Percentiles rank a stretch among this genome's conserved stretches.
These are phyloP conservation scores for Musa acuminata DNA, from an alignment of 176 grass and related monocot species.

Conservation along the genomic window DNA sequence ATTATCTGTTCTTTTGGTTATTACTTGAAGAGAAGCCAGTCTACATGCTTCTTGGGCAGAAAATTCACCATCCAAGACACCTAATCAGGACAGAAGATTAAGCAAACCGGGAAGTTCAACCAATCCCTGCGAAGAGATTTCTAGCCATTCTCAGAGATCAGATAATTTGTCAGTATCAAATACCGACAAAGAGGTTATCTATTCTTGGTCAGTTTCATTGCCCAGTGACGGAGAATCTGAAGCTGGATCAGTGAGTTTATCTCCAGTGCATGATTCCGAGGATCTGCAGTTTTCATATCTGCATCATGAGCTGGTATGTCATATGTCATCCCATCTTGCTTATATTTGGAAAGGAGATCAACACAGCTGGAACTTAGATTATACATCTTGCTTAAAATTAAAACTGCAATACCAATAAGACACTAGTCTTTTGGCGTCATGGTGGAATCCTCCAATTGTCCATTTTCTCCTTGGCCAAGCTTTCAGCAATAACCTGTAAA, in stretches of 20 bases:
- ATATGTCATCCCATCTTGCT: neutral
- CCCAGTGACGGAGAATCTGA: constrained; percentile 18
- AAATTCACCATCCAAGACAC: neutral
- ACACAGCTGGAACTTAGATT: too few species aligned
- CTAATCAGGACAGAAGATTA: constrained; percentile 2
- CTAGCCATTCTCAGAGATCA: constrained; percentile 22
- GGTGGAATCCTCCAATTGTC: too few species aligned
- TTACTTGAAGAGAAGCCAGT: constrained; percentile 15
- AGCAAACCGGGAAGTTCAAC: constrained; percentile 20
- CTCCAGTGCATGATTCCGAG: constrained; percentile 2
- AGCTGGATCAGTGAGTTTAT: constrained; percentile 11
- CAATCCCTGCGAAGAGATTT: constrained; percentile 26
- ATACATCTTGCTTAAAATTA: too few species aligned
- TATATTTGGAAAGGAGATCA: neutral
- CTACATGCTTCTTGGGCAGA: neutral
- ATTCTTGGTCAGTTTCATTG: constrained; percentile 22
- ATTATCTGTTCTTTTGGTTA: neutral
- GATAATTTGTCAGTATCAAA: constrained; percentile 18
- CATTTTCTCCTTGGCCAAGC: too few species aligned
- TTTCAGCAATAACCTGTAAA: too few species aligned
- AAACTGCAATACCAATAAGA: too few species aligned
- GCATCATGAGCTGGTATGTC: constrained; percentile 26
- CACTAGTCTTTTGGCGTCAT: too few species aligned
- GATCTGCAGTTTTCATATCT: constrained; percentile 14
- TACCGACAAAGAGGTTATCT: constrained; percentile 22